Conservation (phyloP, 1,284 basidiomycete genomes). For the Hypsizygus ulmarius region DNA sequence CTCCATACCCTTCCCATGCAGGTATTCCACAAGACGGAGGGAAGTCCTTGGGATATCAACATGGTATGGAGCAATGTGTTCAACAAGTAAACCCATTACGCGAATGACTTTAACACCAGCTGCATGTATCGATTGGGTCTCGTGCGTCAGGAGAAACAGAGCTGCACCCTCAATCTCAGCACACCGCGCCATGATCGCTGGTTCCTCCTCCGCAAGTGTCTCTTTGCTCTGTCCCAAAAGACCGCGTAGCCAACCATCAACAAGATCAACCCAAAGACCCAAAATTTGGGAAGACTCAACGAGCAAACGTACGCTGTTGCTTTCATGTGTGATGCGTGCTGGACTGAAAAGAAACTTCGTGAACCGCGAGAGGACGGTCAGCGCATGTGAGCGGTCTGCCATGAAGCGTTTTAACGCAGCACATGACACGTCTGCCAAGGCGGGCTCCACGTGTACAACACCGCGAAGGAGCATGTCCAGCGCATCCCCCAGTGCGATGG, state of each 20-base stretch:
- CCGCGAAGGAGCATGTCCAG: conserved; percentile 82
- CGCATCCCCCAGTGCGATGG: conserved; percentile 56
- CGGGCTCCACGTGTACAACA: conserved; percentile 81
- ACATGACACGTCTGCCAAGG: conserved; percentile 67
- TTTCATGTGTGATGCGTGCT: conserved; percentile 64
- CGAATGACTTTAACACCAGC: conserved; percentile 63
- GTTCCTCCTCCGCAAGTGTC: conserved; percentile 38
- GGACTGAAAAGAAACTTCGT: conserved; percentile 80
- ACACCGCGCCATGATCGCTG: conserved; percentile 40
- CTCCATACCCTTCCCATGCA: conserved; percentile 45
- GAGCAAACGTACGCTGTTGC: conserved; percentile 58
- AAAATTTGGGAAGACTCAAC: conserved; percentile 67
- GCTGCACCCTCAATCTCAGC: conserved; percentile 71
- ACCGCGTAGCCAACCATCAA: conserved; percentile 66
- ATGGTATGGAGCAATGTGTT: conserved; percentile 39
- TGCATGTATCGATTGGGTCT: conserved; percentile 45
- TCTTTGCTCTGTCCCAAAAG: conserved; percentile 43
- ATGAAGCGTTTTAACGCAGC: conserved; percentile 75
- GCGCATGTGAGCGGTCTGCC: conserved; percentile 55
- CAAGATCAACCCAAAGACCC: conserved; percentile 72
- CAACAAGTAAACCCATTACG: conserved; percentile 45
- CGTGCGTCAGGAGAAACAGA: conserved; percentile 78
- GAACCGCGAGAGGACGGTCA: conserved; percentile 68
- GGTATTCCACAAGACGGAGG: conserved; percentile 46
- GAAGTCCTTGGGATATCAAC: conserved; percentile 23